Evolutionary conservation across 768 basidiomycete species (phyloP).

Genomic region (Mycena galopus): DNA sequence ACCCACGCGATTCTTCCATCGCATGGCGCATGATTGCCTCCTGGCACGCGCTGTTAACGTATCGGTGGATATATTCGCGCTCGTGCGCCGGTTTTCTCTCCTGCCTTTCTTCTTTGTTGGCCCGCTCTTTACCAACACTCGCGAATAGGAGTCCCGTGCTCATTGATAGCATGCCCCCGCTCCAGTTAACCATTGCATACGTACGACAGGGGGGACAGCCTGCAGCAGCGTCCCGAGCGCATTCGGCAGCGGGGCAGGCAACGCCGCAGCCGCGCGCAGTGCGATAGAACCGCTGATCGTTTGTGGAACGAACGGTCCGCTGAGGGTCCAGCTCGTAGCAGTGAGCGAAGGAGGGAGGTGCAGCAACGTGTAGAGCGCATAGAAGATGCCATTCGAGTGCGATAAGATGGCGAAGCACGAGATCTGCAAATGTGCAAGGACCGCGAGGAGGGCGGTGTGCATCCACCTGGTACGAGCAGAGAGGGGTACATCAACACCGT

Average conservation of each 20-base stretch:
- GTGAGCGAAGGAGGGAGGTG: no score
- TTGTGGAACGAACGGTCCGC: no score
- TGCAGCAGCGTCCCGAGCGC: constrained; percentile 27
- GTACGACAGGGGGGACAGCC: constrained; percentile 17
- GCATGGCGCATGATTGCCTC: constrained; percentile 11
- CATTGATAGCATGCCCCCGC: constrained; percentile 23
- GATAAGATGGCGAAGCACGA: constrained; percentile 32
- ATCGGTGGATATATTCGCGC: constrained; percentile 25
- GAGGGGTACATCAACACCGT: constrained; percentile 3
- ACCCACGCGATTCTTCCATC: constrained; percentile 14
- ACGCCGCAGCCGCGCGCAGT: background rate
- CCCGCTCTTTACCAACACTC: background rate
- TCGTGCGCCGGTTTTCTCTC: constrained; percentile 16
- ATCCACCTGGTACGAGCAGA: constrained; percentile 28
- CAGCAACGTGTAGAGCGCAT: constrained; percentile 32
- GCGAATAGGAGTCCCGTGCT: background rate
- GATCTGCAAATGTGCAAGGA: constrained; percentile 21
- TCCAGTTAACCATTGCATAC: constrained; percentile 21
- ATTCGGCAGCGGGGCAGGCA: background rate
- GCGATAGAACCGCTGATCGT: no score
- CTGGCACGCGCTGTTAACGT: background rate
- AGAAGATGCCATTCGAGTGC: constrained; percentile 35
- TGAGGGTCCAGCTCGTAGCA: no score
- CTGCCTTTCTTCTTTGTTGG: background rate
- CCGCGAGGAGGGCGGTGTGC: constrained; percentile 33